phyloP scores from a whole-genome alignment of 2,329 filamentous ascomycete species.

The Ramichloridium luteum region DNA sequence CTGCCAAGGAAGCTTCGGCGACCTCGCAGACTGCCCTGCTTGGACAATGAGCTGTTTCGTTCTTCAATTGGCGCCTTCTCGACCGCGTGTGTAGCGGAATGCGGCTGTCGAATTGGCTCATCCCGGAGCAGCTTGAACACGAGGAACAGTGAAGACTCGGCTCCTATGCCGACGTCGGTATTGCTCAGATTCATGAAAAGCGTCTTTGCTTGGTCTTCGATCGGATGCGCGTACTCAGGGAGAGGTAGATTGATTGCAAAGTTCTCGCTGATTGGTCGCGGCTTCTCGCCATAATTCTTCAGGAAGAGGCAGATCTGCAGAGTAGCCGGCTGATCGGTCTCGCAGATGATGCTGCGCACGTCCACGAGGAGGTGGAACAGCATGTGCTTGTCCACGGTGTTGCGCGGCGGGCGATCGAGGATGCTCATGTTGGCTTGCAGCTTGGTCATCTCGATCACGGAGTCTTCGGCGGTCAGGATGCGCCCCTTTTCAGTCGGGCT shows the following conservation, averaged over 20 bases:
- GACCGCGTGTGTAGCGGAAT: not conserved
- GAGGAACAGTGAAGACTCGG: conserved; percentile 62
- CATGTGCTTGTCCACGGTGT: conserved; percentile 54
- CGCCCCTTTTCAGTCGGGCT: conserved; percentile 74
- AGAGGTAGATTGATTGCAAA: conserved; percentile 68
- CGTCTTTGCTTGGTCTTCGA: conserved; percentile 61
- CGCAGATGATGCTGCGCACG: conserved; percentile 67
- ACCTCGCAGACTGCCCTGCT: conserved; percentile 24
- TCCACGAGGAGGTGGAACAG: conserved; percentile 76
- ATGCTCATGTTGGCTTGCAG: conserved; percentile 94
- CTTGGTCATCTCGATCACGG: conserved; percentile 78
- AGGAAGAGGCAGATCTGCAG: conserved; percentile 67
- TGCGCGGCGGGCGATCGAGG: conserved; percentile 66
- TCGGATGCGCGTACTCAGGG: conserved; percentile 55
- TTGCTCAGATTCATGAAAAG: conserved; percentile 78
- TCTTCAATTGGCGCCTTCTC: conserved; percentile 1
- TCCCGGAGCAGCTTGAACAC: conserved; percentile 65
- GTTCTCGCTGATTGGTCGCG: conserved; percentile 65
- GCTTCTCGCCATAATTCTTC: conserved; percentile 51
- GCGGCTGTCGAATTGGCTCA: conserved; percentile 30
- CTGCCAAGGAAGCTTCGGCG: conserved; percentile 54
- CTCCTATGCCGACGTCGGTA: conserved; percentile 56
- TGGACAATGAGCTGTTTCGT: conserved; percentile 8
- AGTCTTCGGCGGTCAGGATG: conserved; percentile 83
- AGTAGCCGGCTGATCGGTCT: conserved; percentile 61